These are phyloP conservation scores for Dipteronia sinensis DNA, from an alignment of 345 rosid species.

Conservation along the genomic window DNA sequence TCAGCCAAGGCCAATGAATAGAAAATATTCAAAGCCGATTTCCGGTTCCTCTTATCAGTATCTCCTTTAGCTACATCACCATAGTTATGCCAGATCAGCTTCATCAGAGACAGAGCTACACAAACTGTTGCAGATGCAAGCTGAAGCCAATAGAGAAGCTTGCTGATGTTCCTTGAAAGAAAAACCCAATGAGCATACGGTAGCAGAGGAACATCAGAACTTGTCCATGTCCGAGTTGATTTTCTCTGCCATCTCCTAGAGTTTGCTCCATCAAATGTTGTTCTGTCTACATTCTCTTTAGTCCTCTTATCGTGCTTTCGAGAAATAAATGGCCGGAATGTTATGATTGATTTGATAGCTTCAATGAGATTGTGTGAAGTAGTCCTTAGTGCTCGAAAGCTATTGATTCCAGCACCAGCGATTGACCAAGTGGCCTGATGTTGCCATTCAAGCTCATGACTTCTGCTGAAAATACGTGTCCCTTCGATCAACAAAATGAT, in stretches of 20 bases:
- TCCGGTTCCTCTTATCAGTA: conserved; percentile 67
- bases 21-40: conserved; percentile 70
- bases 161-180: conserved; percentile 66
- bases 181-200: conserved; percentile 76
- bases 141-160: conserved; percentile 86
- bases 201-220: conserved; percentile 76
- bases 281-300: conserved; percentile 17
- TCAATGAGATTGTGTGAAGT: conserved; percentile 41
- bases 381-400: conserved; percentile 65
- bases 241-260: conserved; percentile 28
- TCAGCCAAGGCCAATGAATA: conserved; percentile 82
- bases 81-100: conserved; percentile 70
- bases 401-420: conserved; percentile 62
- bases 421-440: conserved; percentile 88
- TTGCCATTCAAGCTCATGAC: conserved; percentile 96
- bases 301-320: conserved; percentile 27
- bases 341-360: conserved; percentile 25
- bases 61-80: conserved; percentile 72
- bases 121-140: conserved; percentile 77
- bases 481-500: conserved; percentile 79
- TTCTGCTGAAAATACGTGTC: conserved; percentile 80
- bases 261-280: conserved; percentile 8
- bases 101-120: conserved; percentile 68
- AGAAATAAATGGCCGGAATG: conserved; percentile 18
- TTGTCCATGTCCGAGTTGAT: conserved; percentile 54